Evolutionary conservation across 192 early-diverging fungal genomes (phyloP), one percentile per base, ranked within the genome.

Genomic region (Endogone sp.): DNA sequence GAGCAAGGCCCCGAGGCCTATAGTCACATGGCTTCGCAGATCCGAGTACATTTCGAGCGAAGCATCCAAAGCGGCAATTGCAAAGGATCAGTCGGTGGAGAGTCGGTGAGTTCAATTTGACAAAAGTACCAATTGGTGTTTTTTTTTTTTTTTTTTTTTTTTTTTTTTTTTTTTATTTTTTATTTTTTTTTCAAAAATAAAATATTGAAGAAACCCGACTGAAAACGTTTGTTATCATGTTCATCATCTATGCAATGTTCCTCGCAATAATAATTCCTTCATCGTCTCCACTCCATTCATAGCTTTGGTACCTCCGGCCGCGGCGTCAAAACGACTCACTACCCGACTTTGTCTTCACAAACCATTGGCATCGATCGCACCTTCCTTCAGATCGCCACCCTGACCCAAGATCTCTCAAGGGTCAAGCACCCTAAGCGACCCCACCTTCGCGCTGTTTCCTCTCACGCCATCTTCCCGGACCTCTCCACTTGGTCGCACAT

Each of bases 391-490:
- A 11, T 16, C 37, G 37, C 37, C 37, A 49, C 9, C 37, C 6
- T 49, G 9, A 16, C 37, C 37, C 6, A 16, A 11, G 37, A 60
- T 22, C 69, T 75, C 56, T 58, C 64, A n/a, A 37, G 62, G 20
- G 44, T 84, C 25, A 69, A 63, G n/a, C 86, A 87, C 57, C 84
- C 83, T 0, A 74, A 72, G 20, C 85, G 84, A 11, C 75, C 79
- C 10, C 65, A 75, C 2, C 27, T 84, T 59, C 77, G 65, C 55
- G 86, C 79, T 31, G 79, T 83, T 62, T 74, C 76, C 25, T 74
- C 81, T 55, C 74, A 75, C 26, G 84, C 86, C n/a, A 58, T 87
- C 21, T 76, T 84, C 56, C 86, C 86, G 11, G 86, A 87, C 37
- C 74, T 81, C 23, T 73, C 60, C 26, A 72, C 75, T 32, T 83